Percentiles rank a stretch among this genome's conserved stretches.
Conservation (phyloP, 2,329 filamentous ascomycete species). For the Colletotrichum cordylinicola region DNA sequence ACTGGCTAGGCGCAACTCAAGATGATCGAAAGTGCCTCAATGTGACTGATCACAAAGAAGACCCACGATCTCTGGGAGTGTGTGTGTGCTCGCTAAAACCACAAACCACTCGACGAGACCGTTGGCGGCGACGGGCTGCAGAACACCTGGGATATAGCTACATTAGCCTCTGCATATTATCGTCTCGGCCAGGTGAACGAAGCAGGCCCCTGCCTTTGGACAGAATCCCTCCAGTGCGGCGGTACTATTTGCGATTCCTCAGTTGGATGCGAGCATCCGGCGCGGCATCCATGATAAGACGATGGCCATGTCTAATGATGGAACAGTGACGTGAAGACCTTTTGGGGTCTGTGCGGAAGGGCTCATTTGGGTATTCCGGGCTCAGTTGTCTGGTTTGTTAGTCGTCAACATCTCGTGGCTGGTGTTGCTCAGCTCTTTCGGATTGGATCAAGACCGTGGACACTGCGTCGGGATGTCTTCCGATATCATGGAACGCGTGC, state of each 20-base stretch:
- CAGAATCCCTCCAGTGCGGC: background rate
- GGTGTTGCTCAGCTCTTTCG: background rate
- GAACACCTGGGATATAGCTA: background rate
- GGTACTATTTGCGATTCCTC: background rate
- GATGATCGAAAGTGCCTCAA: constrained; percentile 8
- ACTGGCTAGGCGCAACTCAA: background rate
- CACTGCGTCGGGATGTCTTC: background rate
- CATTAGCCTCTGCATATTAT: background rate
- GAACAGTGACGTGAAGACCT: background rate
- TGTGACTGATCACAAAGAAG: constrained; percentile 8
- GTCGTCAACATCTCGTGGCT: too few species aligned
- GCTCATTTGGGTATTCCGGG: background rate
- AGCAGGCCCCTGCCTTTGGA: background rate
- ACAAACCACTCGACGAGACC: background rate
- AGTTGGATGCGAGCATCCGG: background rate
- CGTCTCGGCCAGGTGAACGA: background rate
- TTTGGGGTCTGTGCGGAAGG: background rate
- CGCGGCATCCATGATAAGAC: background rate
- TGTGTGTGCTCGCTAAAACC: background rate
- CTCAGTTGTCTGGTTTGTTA: too few species aligned
- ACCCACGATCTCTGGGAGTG: background rate
- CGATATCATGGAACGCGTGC: background rate
- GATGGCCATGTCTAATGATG: background rate
- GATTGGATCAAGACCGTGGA: background rate
- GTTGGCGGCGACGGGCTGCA: background rate